Evolutionary conservation across 176 grass and related monocot genomes (phyloP).

Genomic region (Tillandsia fasciculata): DNA sequence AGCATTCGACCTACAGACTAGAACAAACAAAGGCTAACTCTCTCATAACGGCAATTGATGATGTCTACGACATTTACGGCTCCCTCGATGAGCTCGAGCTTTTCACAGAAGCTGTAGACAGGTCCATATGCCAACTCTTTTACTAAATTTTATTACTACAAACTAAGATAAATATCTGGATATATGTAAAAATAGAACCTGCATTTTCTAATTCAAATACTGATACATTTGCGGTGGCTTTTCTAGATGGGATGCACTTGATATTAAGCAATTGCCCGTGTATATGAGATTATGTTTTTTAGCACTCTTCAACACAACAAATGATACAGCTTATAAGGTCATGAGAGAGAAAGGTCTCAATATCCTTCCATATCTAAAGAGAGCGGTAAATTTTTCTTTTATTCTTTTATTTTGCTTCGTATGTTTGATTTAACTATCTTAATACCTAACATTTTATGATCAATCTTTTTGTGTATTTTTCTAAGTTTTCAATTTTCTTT

Average conservation of each 20-base stretch:
- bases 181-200: too few species aligned
- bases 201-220: not conserved
- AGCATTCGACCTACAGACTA: not conserved
- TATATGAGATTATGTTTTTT: slow-evolving; percentile 13
- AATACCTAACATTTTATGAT: not conserved
- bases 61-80: slow-evolving; percentile 23
- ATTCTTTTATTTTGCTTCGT: not conserved
- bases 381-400: not conserved
- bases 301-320: slow-evolving; percentile 11
- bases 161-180: too few species aligned
- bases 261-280: slow-evolving; percentile 5
- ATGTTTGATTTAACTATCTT: not conserved
- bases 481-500: too few species aligned
- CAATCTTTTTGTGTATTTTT: not conserved
- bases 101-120: slow-evolving; percentile 17
- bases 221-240: not conserved
- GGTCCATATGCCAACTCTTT: not conserved
- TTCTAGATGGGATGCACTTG: slow-evolving; percentile 25
- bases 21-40: not conserved
- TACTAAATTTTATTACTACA: not conserved
- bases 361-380: slow-evolving; percentile 13
- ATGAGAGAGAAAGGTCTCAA: slow-evolving; percentile 6
- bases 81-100: slow-evolving; percentile 25
- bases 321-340: not conserved
- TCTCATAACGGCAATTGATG: slow-evolving; percentile 10